These are phyloP conservation scores for Caryopteris hybrid DNA, from an alignment of 305 asterid species.

Conservation along the genomic window DNA sequence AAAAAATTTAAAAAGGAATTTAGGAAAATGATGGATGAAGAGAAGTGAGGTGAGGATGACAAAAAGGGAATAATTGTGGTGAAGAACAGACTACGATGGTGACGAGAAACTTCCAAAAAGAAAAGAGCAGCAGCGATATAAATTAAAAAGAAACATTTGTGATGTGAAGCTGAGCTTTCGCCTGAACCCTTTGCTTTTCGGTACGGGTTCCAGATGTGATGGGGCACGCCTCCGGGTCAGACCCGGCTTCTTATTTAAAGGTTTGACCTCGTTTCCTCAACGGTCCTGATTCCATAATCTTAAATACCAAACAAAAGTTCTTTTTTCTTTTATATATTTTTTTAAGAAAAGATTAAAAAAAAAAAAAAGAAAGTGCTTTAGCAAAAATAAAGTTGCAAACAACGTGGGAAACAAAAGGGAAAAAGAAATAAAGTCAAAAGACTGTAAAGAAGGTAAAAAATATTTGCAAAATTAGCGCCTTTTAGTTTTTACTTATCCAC, in stretches of 20 bases:
- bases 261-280: slow-evolving; percentile 59
- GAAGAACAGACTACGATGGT: slow-evolving; percentile 18
- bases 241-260: slow-evolving; percentile 38
- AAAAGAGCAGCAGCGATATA: slow-evolving; percentile 10
- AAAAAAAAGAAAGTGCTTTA: slow-evolving; percentile 38
- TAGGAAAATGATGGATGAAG: slow-evolving; percentile 27
- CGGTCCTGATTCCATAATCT: slow-evolving; percentile 27
- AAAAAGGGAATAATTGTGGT: slow-evolving; percentile 26
- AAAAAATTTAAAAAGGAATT: not conserved
- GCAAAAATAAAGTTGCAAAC: slow-evolving; percentile 36
- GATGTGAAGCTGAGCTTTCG: slow-evolving; percentile 23
- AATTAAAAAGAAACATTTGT: slow-evolving; percentile 33
- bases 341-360: too few species aligned
- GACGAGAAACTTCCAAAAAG: slow-evolving; percentile 65
- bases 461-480: slow-evolving; percentile 18
- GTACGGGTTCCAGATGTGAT: too few species aligned
- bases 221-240: slow-evolving; percentile 44
- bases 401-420: slow-evolving; percentile 51
- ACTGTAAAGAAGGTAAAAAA: slow-evolving; percentile 33
- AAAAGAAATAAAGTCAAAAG: slow-evolving; percentile 53
- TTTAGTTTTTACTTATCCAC: slow-evolving; percentile 15
- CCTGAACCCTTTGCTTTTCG: slow-evolving; percentile 31
- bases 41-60: slow-evolving; percentile 18
- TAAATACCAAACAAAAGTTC: slow-evolving; percentile 4
- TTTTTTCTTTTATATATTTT: not conserved